Evolutionary conservation across 768 basidiomycete species (phyloP).

Genomic region (Tulasnella sp.): DNA sequence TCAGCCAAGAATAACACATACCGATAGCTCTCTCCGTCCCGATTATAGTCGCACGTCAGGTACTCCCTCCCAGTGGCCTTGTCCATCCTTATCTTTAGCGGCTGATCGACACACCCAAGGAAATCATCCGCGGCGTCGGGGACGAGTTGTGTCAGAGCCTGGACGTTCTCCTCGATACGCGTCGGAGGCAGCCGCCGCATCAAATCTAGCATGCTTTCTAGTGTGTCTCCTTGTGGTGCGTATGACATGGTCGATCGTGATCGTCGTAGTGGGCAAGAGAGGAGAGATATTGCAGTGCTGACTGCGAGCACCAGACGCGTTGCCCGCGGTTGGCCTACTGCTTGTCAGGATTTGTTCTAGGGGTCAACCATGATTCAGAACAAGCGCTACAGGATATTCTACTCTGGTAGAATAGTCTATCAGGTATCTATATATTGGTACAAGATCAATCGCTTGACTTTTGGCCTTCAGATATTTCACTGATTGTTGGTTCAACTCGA

Average conservation of each 20-base stretch:
- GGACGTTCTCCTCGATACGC: constrained; percentile 75
- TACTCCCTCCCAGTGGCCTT: constrained; percentile 74
- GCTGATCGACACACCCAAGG: constrained; percentile 88
- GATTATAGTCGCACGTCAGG: constrained; percentile 86
- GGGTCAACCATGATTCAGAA: no score
- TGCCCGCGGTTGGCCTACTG: no score
- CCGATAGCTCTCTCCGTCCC: constrained; percentile 86
- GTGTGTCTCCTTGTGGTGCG: constrained; percentile 37
- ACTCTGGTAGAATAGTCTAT: no score
- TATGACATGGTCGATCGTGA: background rate
- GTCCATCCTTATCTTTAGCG: constrained; percentile 71
- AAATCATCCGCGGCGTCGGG: constrained; percentile 95
- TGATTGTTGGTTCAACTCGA: constrained; percentile 22
- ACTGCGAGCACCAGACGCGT: no score
- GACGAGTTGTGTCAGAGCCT: constrained; percentile 63
- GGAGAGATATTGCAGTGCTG: background rate
- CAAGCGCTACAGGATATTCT: no score
- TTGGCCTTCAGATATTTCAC: no score
- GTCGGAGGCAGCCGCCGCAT: constrained; percentile 93
- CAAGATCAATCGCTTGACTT: no score
- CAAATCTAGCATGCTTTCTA: constrained; percentile 90
- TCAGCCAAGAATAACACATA: constrained; percentile 28
- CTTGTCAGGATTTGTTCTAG: no score
- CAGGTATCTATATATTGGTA: no score
- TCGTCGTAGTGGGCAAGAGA: background rate